Evolutionary conservation across 805 yeast genomes (phyloP).

Genomic region (Suhomyces sp.): DNA sequence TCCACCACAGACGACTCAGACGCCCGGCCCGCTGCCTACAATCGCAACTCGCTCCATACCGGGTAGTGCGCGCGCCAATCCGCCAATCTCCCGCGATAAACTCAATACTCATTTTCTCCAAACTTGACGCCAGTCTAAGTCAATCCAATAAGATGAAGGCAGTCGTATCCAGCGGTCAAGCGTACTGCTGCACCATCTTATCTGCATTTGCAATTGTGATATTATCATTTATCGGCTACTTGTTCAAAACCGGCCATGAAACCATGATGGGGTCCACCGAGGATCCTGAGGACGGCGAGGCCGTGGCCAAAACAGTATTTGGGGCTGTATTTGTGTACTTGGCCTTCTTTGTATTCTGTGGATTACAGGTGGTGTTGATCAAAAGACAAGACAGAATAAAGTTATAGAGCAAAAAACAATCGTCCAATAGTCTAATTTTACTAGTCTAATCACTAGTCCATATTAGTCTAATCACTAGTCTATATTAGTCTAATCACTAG

Average conservation of each 20-base stretch:
- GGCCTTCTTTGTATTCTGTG: conserved; percentile 83
- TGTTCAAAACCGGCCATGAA: conserved; percentile 80
- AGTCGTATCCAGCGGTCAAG: conserved; percentile 63
- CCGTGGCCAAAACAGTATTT: conserved; percentile 87
- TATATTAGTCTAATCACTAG: too few relatives aligned
- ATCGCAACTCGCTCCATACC: neutral
- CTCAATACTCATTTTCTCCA: neutral
- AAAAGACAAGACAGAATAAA: conserved; percentile 65
- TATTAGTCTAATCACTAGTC: too few relatives aligned
- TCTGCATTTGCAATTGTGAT: conserved; percentile 92
- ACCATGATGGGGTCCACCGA: conserved; percentile 87
- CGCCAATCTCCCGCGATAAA: neutral
- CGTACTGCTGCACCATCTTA: conserved; percentile 92
- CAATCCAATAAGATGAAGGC: conserved; percentile 34
- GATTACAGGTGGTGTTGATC: conserved; percentile 70
- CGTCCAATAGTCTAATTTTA: too few relatives aligned
- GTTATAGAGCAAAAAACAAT: conserved; percentile 14
- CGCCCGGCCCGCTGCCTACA: neutral
- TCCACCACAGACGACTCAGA: conserved; percentile 1
- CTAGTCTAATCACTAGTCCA: too few relatives aligned
- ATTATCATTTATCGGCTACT: conserved; percentile 75
- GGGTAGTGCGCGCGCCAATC: conserved; percentile 3
- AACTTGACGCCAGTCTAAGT: neutral
- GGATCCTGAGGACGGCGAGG: conserved; percentile 91
- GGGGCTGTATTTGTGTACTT: conserved; percentile 85